Percentiles rank a stretch among this genome's conserved stretches.
Evolutionary conservation across 495 filamentous ascomycete species (phyloP).

Genomic region (Chaetomium fimeti): DNA sequence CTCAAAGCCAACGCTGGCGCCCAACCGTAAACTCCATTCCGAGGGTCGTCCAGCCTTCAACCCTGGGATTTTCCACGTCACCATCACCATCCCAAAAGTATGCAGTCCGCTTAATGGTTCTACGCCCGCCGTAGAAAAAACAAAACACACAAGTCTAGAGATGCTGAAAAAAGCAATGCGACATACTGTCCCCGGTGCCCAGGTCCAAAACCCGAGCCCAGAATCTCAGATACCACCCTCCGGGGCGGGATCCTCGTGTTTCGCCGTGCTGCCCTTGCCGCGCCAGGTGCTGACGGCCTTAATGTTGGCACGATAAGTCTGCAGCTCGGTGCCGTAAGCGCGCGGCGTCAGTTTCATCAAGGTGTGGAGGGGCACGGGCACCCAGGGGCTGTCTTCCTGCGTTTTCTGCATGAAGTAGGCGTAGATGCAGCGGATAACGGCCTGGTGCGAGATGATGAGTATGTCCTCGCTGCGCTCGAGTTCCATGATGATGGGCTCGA

Average conservation of each 20-base stretch:
- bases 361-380: slow-evolving; percentile 85
- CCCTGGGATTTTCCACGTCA: neutral
- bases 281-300: slow-evolving; percentile 93
- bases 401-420: slow-evolving; percentile 97
- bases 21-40: slow-evolving; percentile 14
- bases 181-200: neutral
- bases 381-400: slow-evolving; percentile 93
- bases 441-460: slow-evolving; percentile 96
- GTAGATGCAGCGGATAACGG: slow-evolving; percentile 94
- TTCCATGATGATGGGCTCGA: slow-evolving; percentile 99
- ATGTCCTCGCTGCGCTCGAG: slow-evolving; percentile 94
- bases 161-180: slow-evolving; percentile 6
- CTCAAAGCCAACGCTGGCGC: neutral
- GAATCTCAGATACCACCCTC: slow-evolving; percentile 35
- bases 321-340: slow-evolving; percentile 88
- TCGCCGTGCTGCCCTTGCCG: slow-evolving; percentile 84
- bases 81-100: neutral
- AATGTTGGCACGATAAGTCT: slow-evolving; percentile 84
- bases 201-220: neutral
- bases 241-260: slow-evolving; percentile 55
- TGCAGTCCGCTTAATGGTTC: neutral
- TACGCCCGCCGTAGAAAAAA: neutral
- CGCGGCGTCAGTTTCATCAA: slow-evolving; percentile 93
- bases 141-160: neutral
- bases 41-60: neutral